A percentile compares a stretch with the other conserved stretches of the same genome.
These are phyloP conservation scores for Rhizopus sp. DNA, from an alignment of 371 early-diverging fungal genomes.

Conservation along the genomic window DNA sequence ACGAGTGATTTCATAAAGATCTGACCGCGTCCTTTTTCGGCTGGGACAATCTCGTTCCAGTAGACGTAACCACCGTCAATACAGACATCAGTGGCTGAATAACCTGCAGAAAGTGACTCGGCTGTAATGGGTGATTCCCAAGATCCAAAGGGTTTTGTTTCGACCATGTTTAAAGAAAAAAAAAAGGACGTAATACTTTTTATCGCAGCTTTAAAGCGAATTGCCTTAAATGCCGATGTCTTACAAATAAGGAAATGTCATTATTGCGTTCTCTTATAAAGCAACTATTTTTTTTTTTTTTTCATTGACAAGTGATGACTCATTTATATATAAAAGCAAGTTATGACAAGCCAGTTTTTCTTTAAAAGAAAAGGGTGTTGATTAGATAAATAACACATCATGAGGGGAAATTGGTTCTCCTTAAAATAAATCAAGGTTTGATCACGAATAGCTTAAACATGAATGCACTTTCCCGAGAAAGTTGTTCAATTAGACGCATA, in stretches of 20 bases:
- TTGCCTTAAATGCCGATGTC: too few species aligned
- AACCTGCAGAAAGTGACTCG: slow-evolving; percentile 37
- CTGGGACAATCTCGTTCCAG: slow-evolving; percentile 38
- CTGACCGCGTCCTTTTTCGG: slow-evolving; percentile 46
- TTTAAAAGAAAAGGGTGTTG: neutral
- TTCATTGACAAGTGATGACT: too few species aligned
- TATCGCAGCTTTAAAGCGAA: too few species aligned
- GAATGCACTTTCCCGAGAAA: too few species aligned
- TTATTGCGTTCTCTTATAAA: too few species aligned
- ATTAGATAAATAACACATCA: neutral
- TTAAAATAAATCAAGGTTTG: too few species aligned
- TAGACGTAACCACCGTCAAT: slow-evolving; percentile 35
- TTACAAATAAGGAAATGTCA: too few species aligned
- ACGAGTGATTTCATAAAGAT: slow-evolving; percentile 31
- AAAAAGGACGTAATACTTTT: neutral
- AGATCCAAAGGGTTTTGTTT: slow-evolving; percentile 40
- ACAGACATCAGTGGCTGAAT: slow-evolving; percentile 27
- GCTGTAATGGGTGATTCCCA: slow-evolving; percentile 51
- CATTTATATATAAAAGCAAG: too few species aligned
- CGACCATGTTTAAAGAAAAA: slow-evolving; percentile 21
- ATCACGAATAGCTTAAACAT: too few species aligned
- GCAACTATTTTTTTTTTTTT: too few species aligned
- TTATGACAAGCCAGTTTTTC: too few species aligned
- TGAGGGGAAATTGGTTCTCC: neutral
- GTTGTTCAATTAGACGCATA: too few species aligned